phyloP scores from a whole-genome alignment of 2,329 filamentous ascomycete species.

The Botrytis aclada region DNA sequence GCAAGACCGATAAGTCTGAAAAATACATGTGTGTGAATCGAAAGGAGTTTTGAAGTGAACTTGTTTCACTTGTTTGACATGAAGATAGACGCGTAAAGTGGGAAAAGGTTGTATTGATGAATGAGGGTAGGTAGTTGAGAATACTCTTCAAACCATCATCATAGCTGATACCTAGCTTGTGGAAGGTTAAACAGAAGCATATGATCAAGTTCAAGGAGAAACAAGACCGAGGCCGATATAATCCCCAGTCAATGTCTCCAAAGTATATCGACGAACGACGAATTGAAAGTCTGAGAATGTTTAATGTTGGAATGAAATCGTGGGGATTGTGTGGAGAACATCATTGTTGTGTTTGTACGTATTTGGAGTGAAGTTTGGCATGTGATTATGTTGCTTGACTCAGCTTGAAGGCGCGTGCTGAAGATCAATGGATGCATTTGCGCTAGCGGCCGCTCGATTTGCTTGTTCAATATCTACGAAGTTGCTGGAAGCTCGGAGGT shows the following conservation, averaged over 20 bases:
- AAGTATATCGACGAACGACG: not conserved
- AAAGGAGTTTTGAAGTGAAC: not conserved
- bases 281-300: slow-evolving; percentile 6
- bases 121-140: not conserved
- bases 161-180: not conserved
- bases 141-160: not conserved
- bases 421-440: not conserved
- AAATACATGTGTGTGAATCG: not conserved
- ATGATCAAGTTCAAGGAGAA: not conserved
- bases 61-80: not conserved
- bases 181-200: not conserved
- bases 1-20: not conserved
- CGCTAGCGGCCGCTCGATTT: not conserved
- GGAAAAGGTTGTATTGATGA: not conserved
- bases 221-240: not conserved
- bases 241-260: not conserved
- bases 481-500: not conserved
- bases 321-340: not conserved
- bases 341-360: not conserved
- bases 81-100: not conserved
- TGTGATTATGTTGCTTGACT: slow-evolving; percentile 10
- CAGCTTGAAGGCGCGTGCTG: not conserved
- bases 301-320: not conserved
- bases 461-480: not conserved
- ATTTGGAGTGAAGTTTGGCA: slow-evolving; percentile 4